These are phyloP conservation scores for Metschnikowia arizonensis DNA, from an alignment of 805 yeast genomes.

Conservation along the genomic window DNA sequence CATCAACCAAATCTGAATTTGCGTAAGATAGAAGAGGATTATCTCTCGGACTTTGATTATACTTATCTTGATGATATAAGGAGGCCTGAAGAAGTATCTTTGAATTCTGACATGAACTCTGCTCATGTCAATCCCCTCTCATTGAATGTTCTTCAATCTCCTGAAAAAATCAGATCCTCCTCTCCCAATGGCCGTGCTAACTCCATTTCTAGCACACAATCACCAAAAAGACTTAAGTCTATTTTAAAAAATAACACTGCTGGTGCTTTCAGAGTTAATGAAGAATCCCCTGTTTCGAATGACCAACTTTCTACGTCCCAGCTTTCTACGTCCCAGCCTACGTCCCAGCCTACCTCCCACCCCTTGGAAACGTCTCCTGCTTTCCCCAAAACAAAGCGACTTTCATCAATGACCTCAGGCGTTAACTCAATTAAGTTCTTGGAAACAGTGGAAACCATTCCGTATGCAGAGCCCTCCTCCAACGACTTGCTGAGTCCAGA, in stretches of 20 bases:
- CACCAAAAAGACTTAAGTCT: slow-evolving; percentile 30
- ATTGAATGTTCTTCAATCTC: not conserved
- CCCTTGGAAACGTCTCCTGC: slow-evolving; percentile 6
- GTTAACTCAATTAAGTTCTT: slow-evolving; percentile 35
- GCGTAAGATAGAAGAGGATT: slow-evolving; percentile 41
- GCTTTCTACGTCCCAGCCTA: too few species aligned
- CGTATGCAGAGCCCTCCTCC: slow-evolving; percentile 10
- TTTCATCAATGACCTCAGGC: slow-evolving; percentile 21
- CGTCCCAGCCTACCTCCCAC: too few species aligned
- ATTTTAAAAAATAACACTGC: slow-evolving; percentile 28
- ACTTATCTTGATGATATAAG: slow-evolving; percentile 29
- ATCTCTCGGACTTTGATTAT: slow-evolving; percentile 40
- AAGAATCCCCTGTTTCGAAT: not conserved
- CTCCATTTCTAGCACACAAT: slow-evolving; percentile 14
- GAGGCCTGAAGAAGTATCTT: not conserved
- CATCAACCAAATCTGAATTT: slow-evolving; percentile 22
- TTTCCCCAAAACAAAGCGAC: slow-evolving; percentile 11
- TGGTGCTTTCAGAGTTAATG: slow-evolving; percentile 5
- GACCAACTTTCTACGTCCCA: too few species aligned
- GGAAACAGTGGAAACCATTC: slow-evolving; percentile 37
- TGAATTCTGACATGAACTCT: too few species aligned
- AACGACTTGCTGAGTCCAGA: slow-evolving; percentile 10
- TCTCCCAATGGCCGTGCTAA: slow-evolving; percentile 7
- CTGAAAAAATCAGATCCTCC: not conserved
- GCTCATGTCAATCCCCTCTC: too few species aligned